A percentile compares a stretch with the other conserved stretches of the same genome.
Conservation (phyloP, 352 stramenopile genomes). For the Phytophthora nicotianae region DNA sequence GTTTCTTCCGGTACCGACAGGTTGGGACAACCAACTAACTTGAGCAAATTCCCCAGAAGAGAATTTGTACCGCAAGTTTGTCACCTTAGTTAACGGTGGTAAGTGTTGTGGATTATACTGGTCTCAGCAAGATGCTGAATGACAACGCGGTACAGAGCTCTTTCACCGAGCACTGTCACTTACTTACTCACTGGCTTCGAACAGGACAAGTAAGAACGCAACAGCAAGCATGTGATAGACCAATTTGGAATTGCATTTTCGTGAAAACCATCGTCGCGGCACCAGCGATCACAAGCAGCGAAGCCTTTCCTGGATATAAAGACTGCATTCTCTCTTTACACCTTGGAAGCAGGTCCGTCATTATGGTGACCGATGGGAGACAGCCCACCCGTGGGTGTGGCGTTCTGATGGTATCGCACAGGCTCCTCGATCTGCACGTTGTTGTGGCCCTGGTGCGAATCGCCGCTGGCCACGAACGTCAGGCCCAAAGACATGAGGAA, state of each 20-base stretch:
- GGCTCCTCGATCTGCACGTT: conserved; percentile 40
- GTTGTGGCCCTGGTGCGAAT: conserved; percentile 5
- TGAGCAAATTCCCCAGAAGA: no score
- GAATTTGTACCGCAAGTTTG: no score
- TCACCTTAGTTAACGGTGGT: no score
- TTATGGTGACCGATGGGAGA: conserved; percentile 31
- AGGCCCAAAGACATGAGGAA: conserved; percentile 49
- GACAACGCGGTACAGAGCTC: no score
- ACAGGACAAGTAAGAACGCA: no score
- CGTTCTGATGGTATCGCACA: conserved; percentile 39
- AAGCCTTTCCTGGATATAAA: conserved; percentile 1
- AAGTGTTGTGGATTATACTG: no score
- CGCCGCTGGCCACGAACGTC: conserved; percentile 27
- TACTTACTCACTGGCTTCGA: no score
- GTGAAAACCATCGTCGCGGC: conserved; percentile 1
- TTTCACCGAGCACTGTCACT: no score
- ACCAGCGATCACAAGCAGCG: neutral
- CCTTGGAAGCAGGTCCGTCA: conserved; percentile 32
- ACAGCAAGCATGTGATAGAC: neutral
- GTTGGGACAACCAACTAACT: no score
- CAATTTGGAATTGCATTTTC: conserved; percentile 8
- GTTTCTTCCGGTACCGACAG: no score
- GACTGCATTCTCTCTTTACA: conserved; percentile 15
- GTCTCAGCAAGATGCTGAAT: no score
- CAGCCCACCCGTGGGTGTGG: conserved; percentile 31